A percentile compares a stretch with the other conserved stretches of the same genome.
These are phyloP conservation scores for Microbotryomycetes sp. DNA, from an alignment of 1,284 basidiomycete species.

Conservation along the genomic window DNA sequence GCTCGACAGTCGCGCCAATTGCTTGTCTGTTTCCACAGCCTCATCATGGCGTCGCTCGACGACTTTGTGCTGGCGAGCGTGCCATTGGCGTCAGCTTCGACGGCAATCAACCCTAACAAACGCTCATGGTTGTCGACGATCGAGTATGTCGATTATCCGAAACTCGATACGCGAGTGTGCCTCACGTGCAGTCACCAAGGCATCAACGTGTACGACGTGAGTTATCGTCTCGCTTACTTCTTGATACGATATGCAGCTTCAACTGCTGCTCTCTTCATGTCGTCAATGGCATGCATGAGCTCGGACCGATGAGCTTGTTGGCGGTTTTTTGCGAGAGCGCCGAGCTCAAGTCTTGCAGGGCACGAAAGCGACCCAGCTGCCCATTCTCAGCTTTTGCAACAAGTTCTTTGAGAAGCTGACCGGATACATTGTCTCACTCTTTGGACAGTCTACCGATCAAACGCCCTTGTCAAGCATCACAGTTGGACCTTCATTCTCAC, in stretches of 20 bases:
- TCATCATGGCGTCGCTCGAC: constrained; percentile 13
- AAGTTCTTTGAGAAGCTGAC: too few relatives aligned
- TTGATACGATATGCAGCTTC: too few relatives aligned
- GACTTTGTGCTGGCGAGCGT: constrained; percentile 25
- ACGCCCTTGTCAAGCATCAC: constrained; percentile 32
- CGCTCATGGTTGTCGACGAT: constrained; percentile 7
- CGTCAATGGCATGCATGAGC: too few relatives aligned
- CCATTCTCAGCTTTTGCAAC: too few relatives aligned
- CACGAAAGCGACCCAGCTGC: too few relatives aligned
- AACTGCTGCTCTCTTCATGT: neutral
- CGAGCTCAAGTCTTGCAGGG: too few relatives aligned
- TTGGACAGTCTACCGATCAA: constrained; percentile 25
- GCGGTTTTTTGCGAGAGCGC: too few relatives aligned
- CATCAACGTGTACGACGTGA: constrained; percentile 27
- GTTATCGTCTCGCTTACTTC: neutral
- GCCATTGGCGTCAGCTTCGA: constrained; percentile 5
- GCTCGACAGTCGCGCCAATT: too few relatives aligned
- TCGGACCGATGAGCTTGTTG: too few relatives aligned
- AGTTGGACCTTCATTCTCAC: constrained; percentile 26
- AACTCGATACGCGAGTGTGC: constrained; percentile 13
- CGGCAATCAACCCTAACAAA: neutral
- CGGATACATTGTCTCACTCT: too few relatives aligned
- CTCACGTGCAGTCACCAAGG: constrained; percentile 15
- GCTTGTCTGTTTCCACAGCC: too few relatives aligned
- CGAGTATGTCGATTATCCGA: constrained; percentile 9